A percentile compares a stretch with the other conserved stretches of the same genome.
Conservation (phyloP, 2,329 filamentous ascomycete species). For the Colletotrichum sojae region DNA sequence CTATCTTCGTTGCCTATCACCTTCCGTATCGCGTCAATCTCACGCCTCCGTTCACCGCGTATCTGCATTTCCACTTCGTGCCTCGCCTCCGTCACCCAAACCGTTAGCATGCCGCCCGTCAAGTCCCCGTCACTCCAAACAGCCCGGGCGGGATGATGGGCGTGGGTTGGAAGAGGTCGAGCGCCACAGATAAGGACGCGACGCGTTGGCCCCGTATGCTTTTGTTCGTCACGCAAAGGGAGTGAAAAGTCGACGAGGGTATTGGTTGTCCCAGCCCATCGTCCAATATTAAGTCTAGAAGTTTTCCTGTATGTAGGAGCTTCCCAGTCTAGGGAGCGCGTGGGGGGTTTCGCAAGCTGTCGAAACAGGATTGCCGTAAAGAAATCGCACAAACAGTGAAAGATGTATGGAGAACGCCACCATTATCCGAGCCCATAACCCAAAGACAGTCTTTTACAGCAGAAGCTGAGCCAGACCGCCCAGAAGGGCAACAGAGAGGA, state of each 20-base stretch:
- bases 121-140: constrained; percentile 18
- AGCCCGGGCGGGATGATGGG: constrained; percentile 21
- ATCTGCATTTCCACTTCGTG: constrained; percentile 19
- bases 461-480: constrained; percentile 63
- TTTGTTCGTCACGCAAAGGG: constrained; percentile 41
- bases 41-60: constrained; percentile 11
- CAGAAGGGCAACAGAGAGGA: constrained; percentile 63
- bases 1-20: constrained; percentile 37
- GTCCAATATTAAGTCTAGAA: constrained; percentile 61
- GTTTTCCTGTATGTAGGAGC: constrained; percentile 56
- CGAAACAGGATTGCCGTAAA: constrained; percentile 35
- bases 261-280: constrained; percentile 40
- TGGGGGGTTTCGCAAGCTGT: constrained; percentile 34
- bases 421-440: constrained; percentile 39
- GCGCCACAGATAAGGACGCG: constrained; percentile 5
- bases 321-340: constrained; percentile 39
- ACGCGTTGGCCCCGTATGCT: constrained; percentile 26
- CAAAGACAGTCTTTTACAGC: constrained; percentile 57
- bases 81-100: constrained; percentile 25
- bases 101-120: constrained; percentile 24
- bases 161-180: constrained; percentile 7
- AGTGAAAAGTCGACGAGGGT: constrained; percentile 47
- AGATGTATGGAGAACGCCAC: constrained; percentile 43
- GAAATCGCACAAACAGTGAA: constrained; percentile 41
- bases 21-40: constrained; percentile 23